These are phyloP conservation scores for Theobroma grandiflorum DNA, from an alignment of 441 rosid species.

Conservation along the genomic window DNA sequence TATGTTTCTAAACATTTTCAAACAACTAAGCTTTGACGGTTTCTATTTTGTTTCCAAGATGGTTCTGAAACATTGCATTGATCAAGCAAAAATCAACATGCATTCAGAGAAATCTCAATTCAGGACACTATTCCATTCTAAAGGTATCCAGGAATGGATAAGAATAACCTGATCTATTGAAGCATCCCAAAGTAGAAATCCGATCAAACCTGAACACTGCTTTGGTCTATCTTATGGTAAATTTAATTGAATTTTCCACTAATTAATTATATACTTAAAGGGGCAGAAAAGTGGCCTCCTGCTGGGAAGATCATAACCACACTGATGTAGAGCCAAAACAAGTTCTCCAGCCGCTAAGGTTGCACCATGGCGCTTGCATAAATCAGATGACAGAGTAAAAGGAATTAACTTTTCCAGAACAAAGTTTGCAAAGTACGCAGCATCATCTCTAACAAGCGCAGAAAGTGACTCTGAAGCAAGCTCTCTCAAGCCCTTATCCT, in stretches of 20 bases:
- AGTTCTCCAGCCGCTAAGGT: conserved; percentile 90
- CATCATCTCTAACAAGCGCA: conserved; percentile 87
- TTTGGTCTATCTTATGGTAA: background rate
- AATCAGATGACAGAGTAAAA: conserved; percentile 85
- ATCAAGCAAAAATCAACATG: background rate
- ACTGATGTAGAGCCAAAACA: conserved; percentile 73
- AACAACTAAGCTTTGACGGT: conserved; percentile 5
- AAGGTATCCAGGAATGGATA: conserved; percentile 17
- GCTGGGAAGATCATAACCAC: conserved; percentile 55
- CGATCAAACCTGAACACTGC: background rate
- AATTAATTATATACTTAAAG: conserved; percentile 17
- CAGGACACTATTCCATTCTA: background rate
- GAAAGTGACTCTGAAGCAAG: conserved; percentile 90
- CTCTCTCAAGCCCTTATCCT: conserved; percentile 97
- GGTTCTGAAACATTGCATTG: conserved; percentile 4
- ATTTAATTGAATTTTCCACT: conserved; percentile 18
- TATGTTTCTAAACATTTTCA: background rate
- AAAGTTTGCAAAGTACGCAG: conserved; percentile 67
- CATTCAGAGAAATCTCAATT: conserved; percentile 2
- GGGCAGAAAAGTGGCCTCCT: conserved; percentile 55
- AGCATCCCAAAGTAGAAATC: background rate
- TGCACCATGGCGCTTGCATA: conserved; percentile 95
- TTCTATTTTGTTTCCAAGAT: background rate
- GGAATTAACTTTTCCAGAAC: conserved; percentile 82
- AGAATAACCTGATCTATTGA: conserved; percentile 18